Base-by-base conservation (phyloP, 805 yeast species). In the Lipomyces yamanashiensis region DNA sequence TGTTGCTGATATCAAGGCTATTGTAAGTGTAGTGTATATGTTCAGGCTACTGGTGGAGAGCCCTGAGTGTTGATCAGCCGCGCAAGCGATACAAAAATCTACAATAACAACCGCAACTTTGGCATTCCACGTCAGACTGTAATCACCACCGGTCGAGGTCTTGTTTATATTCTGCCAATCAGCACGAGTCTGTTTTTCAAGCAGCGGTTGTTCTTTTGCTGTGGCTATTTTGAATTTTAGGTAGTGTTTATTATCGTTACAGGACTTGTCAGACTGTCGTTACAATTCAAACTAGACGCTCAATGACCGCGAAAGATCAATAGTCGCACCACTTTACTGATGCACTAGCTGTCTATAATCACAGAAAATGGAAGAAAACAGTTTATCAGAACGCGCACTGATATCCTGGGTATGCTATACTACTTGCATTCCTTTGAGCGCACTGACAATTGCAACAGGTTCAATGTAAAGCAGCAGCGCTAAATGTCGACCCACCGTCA, bases 361-460 rank as follows among this genome's bases (percentile, higher is more conserved):
- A 3, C 41, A 39, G 3, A 2, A 34, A 15, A 58, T 58, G 61
- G 56, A 33, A 2, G 51, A 39, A n/a, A 13, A 33, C 34, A 40
- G 43, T 2, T 12, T 40, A 15, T 15, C 37, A 10, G 62, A 52
- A 45, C 47, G 44, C n/a, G 57, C 58, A 21, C 39, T 59, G 44
- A 28, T 59, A 13, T 23, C 58, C 15, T 59, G 62, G 62, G 62
- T 59, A 52, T 36, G 47, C 28, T 28, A 5, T 28, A 5, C 28
- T 28, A 28, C 28, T 28, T 28, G 28, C 28, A 8, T 47, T 37
- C 19, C 19, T n/a, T 21, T 50, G 43, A 12, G 19, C 43, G 13
- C 23, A 8, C 47, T 40, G 17, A 39, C 28, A 9, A 54, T 5
- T 7, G 1, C 21, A 21, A 28, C 34, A 53, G 56, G 41, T 39